phyloP scores from a whole-genome alignment of 805 yeast species.

The Metschnikowia kunwiensis region DNA sequence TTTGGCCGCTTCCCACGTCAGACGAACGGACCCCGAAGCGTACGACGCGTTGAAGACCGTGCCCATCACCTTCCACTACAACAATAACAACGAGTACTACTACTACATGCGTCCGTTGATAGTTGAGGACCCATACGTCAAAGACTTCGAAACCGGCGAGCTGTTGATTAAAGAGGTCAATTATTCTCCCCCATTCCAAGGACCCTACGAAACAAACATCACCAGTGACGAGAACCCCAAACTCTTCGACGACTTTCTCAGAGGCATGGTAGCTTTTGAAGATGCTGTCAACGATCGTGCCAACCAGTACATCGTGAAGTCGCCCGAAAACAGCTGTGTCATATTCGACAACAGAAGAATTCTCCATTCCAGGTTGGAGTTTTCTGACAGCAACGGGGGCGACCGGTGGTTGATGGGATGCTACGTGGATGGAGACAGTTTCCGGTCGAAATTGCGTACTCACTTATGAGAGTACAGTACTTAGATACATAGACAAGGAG shows the following conservation, averaged over 20 bases:
- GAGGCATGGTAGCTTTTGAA: constrained; percentile 64
- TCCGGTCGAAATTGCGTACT: constrained; percentile 49
- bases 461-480: not conserved
- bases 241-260: constrained; percentile 50
- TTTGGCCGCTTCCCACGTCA: constrained; percentile 57
- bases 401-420: constrained; percentile 75
- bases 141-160: constrained; percentile 32
- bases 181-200: constrained; percentile 83
- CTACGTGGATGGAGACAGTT: constrained; percentile 69
- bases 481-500: too few species aligned
- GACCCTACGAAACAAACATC: constrained; percentile 64
- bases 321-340: constrained; percentile 59
- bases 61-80: constrained; percentile 69
- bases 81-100: constrained; percentile 58
- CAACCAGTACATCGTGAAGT: constrained; percentile 53
- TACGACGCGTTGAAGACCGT: constrained; percentile 57
- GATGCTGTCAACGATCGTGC: constrained; percentile 47
- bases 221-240: constrained; percentile 30
- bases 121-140: constrained; percentile 39
- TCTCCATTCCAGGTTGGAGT: constrained; percentile 57
- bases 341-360: constrained; percentile 69
- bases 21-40: constrained; percentile 55
- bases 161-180: constrained; percentile 53
- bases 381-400: constrained; percentile 43
- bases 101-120: constrained; percentile 60